phyloP scores from a whole-genome alignment of 371 early-diverging fungal genomes.

The Mortierella sp. region DNA sequence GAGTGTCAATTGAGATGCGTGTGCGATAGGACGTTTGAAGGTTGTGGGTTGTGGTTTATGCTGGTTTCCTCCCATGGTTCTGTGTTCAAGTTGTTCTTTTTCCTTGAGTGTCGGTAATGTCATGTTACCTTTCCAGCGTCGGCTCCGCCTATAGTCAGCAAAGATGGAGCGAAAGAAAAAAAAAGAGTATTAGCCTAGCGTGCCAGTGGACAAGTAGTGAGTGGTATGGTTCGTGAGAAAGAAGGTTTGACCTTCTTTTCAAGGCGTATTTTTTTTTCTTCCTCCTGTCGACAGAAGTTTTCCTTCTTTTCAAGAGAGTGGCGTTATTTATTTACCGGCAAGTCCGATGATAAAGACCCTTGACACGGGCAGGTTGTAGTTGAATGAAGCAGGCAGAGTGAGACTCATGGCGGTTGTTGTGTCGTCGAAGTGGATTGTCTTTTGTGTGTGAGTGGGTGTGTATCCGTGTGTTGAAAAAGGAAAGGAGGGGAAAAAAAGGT shows the following conservation, averaged over 20 bases:
- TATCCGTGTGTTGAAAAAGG: not conserved
- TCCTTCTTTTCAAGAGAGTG: not conserved
- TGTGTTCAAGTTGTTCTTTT: not conserved
- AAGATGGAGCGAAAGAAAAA: not conserved
- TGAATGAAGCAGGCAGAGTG: constrained; percentile 35
- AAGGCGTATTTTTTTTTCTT: not conserved
- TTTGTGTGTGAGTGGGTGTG: not conserved
- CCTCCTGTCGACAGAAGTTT: no score
- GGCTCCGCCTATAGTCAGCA: constrained; percentile 37
- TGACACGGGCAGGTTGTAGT: constrained; percentile 30
- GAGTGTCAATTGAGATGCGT: not conserved
- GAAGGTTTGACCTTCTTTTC: not conserved
- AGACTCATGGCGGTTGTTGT: constrained; percentile 36
- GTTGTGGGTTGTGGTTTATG: no score
- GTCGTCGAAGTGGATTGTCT: no score
- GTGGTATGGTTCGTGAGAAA: not conserved
- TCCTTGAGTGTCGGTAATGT: not conserved
- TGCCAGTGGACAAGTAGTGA: not conserved
- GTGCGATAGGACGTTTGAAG: not conserved
- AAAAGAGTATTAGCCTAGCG: not conserved
- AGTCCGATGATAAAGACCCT: constrained; percentile 53
- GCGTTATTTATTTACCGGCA: constrained; percentile 25
- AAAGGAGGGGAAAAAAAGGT: not conserved
- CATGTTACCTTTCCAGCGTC: constrained; percentile 51
- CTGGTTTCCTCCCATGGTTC: not conserved